Conservation (phyloP, 345 rosid species). For the Nasturtium officinale region DNA sequence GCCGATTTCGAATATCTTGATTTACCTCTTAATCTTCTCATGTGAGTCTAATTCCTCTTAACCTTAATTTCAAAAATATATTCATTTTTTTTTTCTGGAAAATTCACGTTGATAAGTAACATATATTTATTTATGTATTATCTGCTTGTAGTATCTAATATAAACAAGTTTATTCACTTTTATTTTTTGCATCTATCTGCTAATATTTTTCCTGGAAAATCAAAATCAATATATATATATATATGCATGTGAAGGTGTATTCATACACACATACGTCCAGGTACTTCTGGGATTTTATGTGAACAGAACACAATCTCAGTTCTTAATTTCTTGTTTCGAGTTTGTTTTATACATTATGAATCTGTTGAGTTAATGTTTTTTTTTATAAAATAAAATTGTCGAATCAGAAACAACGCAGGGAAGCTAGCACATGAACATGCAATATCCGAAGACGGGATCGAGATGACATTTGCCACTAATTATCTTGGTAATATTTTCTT, state of each 20-base stretch:
- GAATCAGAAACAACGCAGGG: conserved; percentile 90
- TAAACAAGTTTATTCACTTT: not conserved
- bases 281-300: conserved; percentile 2
- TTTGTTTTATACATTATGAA: not conserved
- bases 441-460: conserved; percentile 92
- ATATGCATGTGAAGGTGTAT: conserved; percentile 29
- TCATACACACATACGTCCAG: conserved; percentile 10
- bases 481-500: conserved; percentile 62
- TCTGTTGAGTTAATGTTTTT: not conserved
- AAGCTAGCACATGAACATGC: conserved; percentile 87
- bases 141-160: not conserved
- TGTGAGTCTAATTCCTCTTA: conserved; percentile 46
- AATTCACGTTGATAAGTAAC: not conserved
- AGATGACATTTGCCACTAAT: conserved; percentile 98
- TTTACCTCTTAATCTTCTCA: conserved; percentile 85
- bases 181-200: not conserved
- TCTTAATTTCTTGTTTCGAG: not conserved
- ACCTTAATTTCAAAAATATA: too few species aligned
- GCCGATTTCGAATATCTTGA: conserved; percentile 66
- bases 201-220: not conserved
- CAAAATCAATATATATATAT: not conserved
- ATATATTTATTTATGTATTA: not conserved
- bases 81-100: too few species aligned
- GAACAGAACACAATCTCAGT: conserved; percentile 27
- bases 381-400: not conserved